Conservation (phyloP, 176 grass and related monocot species). For the Oryza glumipatula region DNA sequence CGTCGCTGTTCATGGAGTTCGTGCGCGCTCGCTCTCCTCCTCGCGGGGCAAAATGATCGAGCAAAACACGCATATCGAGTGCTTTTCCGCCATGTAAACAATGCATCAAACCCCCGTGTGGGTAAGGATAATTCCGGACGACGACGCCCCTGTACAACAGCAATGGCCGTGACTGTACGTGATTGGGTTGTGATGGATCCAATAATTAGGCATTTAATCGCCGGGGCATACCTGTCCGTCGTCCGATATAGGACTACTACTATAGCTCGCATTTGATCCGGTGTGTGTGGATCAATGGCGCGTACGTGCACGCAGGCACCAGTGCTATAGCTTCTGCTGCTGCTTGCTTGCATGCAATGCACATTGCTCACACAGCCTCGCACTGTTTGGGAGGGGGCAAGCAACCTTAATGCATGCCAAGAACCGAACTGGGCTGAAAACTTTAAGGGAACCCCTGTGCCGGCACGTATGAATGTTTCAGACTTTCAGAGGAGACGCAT, state of each 20-base stretch:
- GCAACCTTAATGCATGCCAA: slow-evolving; percentile 20
- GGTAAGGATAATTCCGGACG: background rate
- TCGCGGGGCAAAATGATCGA: background rate
- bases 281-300: background rate
- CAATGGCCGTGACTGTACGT: background rate
- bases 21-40: background rate
- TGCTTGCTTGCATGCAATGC: background rate
- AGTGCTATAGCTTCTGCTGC: background rate
- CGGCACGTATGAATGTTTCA: slow-evolving; percentile 50
- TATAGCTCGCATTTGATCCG: background rate
- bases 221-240: slow-evolving; percentile 48
- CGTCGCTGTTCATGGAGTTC: background rate
- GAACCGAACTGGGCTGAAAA: slow-evolving; percentile 36
- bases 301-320: background rate
- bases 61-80: background rate
- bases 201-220: slow-evolving; percentile 62
- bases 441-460: slow-evolving; percentile 25
- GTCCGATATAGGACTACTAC: background rate
- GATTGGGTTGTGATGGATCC: slow-evolving; percentile 49
- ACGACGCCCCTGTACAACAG: background rate
- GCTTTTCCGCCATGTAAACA: background rate
- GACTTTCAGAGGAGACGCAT: slow-evolving; percentile 29
- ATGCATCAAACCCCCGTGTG: background rate
- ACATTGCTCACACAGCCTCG: background rate
- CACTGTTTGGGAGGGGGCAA: slow-evolving; percentile 1